Conservation (phyloP, 345 rosid species). For the Aquilaria yunnanensis region DNA sequence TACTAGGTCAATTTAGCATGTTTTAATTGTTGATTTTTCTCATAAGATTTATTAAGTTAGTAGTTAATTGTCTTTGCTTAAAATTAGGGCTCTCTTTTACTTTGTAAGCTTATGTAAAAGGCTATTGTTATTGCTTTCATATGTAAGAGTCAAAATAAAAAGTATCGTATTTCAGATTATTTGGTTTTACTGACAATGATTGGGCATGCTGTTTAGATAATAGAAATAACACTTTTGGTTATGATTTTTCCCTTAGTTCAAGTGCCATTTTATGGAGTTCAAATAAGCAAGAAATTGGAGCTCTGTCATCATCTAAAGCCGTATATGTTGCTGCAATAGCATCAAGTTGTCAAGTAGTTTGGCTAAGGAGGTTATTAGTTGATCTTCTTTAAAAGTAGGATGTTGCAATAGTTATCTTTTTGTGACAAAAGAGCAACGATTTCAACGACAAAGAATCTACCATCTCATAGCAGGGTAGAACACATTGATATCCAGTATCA, state of each 20-base stretch:
- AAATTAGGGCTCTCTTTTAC: too few species aligned
- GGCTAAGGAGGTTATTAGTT: not conserved
- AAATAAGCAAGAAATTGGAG: conserved; percentile 1
- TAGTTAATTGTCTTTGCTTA: too few species aligned
- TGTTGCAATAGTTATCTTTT: not conserved
- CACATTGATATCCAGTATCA: not conserved
- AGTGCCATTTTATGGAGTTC: not conserved
- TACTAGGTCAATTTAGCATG: too few species aligned
- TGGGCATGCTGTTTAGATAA: not conserved
- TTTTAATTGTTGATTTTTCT: too few species aligned
- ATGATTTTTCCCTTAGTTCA: not conserved
- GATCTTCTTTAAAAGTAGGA: not conserved
- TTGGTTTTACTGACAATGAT: conserved; percentile 1
- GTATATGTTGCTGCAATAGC: not conserved
- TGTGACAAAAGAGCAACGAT: conserved; percentile 3
- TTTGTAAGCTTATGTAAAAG: too few species aligned
- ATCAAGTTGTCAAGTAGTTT: not conserved
- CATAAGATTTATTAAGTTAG: too few species aligned
- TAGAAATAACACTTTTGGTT: not conserved
- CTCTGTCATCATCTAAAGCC: not conserved
- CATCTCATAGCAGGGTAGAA: not conserved
- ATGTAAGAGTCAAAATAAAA: not conserved
- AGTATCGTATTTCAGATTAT: not conserved
- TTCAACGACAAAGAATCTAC: not conserved
- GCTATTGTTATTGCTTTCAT: too few species aligned